These are phyloP conservation scores for Neurospora sp. DNA, from an alignment of 495 filamentous ascomycete genomes.

Conservation along the genomic window DNA sequence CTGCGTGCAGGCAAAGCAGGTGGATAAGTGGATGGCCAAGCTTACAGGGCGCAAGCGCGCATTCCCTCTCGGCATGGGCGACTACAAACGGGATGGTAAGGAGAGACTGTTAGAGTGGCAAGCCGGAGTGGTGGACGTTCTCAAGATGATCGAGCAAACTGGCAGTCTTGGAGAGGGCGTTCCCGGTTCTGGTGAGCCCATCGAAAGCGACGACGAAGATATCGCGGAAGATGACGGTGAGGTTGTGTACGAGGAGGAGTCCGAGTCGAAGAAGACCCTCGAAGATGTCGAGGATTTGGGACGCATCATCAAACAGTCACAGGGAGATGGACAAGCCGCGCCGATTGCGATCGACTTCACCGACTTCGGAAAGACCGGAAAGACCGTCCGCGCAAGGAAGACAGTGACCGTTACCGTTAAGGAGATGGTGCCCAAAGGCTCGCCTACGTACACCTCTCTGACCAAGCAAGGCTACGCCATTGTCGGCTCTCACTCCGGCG, in stretches of 20 bases:
- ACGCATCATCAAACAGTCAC: constrained; percentile 42
- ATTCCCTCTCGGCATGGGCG: constrained; percentile 79
- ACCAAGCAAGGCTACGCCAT: constrained; percentile 97
- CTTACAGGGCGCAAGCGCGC: constrained; percentile 68
- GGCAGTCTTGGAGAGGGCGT: constrained; percentile 71
- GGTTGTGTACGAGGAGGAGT: constrained; percentile 37
- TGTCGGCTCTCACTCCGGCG: constrained; percentile 87
- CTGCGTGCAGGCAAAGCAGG: constrained; percentile 77
- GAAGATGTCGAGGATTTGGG: constrained; percentile 87
- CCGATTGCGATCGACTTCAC: constrained; percentile 84
- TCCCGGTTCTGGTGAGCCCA: constrained; percentile 65
- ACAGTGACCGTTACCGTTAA: constrained; percentile 43
- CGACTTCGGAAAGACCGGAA: constrained; percentile 35
- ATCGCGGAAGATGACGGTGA: constrained; percentile 49
- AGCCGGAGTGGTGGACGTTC: constrained; percentile 57
- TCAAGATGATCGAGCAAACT: constrained; percentile 49
- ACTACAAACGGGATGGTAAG: constrained; percentile 63
- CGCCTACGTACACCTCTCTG: constrained; percentile 74
- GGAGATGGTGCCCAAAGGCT: constrained; percentile 87
- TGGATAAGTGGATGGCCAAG: constrained; percentile 93
- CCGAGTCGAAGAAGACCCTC: constrained; percentile 31
- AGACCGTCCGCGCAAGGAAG: constrained; percentile 37
- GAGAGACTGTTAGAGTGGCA: constrained; percentile 66
- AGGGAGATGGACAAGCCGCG: constrained; percentile 25
- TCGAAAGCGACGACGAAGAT: constrained; percentile 74